Conservation (phyloP, 805 yeast genomes). For the Saturnispora sanitii region DNA sequence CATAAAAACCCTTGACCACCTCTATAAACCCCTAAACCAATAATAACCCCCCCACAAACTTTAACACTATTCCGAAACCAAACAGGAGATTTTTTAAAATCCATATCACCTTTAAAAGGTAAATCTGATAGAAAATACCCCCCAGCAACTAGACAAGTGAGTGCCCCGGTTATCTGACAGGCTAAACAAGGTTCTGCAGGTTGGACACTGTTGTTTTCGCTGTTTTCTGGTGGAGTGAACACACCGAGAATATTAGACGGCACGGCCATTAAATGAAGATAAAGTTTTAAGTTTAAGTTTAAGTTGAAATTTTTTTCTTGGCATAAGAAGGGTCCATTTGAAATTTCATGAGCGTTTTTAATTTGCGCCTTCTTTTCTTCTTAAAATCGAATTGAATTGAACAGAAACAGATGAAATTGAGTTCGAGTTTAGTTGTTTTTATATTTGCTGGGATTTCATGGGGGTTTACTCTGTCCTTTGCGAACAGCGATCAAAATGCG, state of each 20-base stretch:
- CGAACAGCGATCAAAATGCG: not conserved
- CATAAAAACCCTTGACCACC: conserved; percentile 56
- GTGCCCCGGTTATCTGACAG: conserved; percentile 58
- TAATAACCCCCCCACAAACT: conserved; percentile 42
- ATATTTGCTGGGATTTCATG: too few species aligned
- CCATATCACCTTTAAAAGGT: conserved; percentile 37
- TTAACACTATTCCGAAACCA: conserved; percentile 58
- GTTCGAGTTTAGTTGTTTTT: too few species aligned
- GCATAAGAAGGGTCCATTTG: too few species aligned
- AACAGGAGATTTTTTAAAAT: conserved; percentile 32
- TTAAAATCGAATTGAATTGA: too few species aligned
- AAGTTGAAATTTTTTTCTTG: too few species aligned
- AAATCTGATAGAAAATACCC: conserved; percentile 47
- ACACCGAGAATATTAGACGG: conserved; percentile 43
- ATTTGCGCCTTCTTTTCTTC: too few species aligned
- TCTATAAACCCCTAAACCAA: conserved; percentile 50
- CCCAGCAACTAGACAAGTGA: conserved; percentile 52
- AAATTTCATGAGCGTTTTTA: too few species aligned
- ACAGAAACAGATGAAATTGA: too few species aligned
- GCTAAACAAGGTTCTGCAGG: conserved; percentile 52
- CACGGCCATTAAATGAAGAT: too few species aligned
- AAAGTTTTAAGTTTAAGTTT: too few species aligned
- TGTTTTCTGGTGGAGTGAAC: conserved; percentile 38
- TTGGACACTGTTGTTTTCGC: conserved; percentile 31
- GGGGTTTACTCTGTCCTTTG: too few species aligned